phyloP scores from a whole-genome alignment of 495 filamentous ascomycete genomes.

The Neurospora sp. region DNA sequence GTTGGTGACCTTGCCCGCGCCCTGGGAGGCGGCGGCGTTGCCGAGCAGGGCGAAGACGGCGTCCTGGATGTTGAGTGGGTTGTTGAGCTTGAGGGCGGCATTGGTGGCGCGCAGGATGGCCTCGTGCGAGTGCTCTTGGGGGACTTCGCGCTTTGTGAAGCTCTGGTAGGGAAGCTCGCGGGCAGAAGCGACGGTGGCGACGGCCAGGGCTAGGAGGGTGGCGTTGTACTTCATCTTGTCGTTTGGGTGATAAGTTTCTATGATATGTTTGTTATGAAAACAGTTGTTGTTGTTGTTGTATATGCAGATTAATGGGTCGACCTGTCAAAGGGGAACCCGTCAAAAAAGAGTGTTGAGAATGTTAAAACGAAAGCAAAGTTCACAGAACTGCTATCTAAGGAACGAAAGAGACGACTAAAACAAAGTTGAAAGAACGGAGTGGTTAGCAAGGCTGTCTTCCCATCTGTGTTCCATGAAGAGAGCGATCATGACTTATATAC shows the following conservation, averaged over 20 bases:
- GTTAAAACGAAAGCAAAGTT: conserved; percentile 25
- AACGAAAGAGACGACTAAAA: conserved; percentile 14
- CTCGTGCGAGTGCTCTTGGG: conserved; percentile 56
- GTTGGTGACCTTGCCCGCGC: too few relatives aligned
- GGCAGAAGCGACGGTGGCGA: conserved; percentile 18
- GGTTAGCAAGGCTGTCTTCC: neutral
- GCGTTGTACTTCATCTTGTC: conserved; percentile 39
- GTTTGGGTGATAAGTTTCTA: conserved; percentile 21
- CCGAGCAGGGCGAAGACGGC: too few relatives aligned
- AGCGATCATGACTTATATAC: conserved; percentile 8
- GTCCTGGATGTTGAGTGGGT: too few relatives aligned
- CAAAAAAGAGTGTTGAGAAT: conserved; percentile 26
- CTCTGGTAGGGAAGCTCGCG: conserved; percentile 22
- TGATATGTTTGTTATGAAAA: conserved; percentile 3
- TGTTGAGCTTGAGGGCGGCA: conserved; percentile 15
- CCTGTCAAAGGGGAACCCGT: conserved; percentile 23
- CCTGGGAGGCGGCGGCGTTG: too few relatives aligned
- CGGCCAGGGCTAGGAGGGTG: conserved; percentile 21
- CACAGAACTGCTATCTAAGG: conserved; percentile 32
- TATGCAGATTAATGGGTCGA: conserved; percentile 20
- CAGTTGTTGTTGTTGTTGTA: neutral
- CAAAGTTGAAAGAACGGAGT: neutral
- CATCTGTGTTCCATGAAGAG: neutral
- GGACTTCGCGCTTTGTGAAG: conserved; percentile 42
- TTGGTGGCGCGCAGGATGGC: conserved; percentile 38